A percentile compares a stretch with the other conserved stretches of the same genome.
These are phyloP conservation scores for Pestalotiopsis sp. DNA, from an alignment of 2,329 filamentous ascomycete genomes.

Conservation along the genomic window DNA sequence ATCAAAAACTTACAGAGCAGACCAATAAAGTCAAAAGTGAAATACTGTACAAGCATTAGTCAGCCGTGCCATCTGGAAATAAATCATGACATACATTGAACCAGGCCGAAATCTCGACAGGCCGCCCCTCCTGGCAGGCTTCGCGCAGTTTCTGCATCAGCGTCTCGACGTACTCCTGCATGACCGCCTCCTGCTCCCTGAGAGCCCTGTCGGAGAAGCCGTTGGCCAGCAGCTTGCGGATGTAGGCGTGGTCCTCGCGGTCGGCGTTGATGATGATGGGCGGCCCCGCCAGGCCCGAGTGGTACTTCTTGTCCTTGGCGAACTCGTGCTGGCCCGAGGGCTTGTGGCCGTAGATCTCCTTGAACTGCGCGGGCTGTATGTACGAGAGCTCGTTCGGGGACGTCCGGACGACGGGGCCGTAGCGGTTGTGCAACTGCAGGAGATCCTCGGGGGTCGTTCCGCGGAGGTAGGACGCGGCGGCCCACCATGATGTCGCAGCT, in stretches of 20 bases:
- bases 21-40: conserved; percentile 17
- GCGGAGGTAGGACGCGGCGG: not conserved
- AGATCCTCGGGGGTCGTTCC: conserved; percentile 7
- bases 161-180: conserved; percentile 13
- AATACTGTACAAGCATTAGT: conserved; percentile 8
- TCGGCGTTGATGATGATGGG: conserved; percentile 16
- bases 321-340: conserved; percentile 13
- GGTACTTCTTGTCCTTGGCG: conserved; percentile 17
- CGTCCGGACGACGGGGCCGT: conserved; percentile 14
- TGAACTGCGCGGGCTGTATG: conserved; percentile 12
- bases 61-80: not conserved
- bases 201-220: conserved; percentile 17
- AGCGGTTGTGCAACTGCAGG: conserved; percentile 14
- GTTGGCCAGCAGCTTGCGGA: conserved; percentile 16
- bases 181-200: conserved; percentile 16
- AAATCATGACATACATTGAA: conserved; percentile 11
- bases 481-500: conserved; percentile 19
- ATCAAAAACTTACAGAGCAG: conserved; percentile 2
- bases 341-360: conserved; percentile 15
- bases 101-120: conserved; percentile 12
- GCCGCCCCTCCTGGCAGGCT: conserved; percentile 5
- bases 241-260: conserved; percentile 14
- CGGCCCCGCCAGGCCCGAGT: conserved; percentile 9
- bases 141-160: conserved; percentile 14
- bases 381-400: conserved; percentile 14